Percentiles rank a stretch among this genome's conserved stretches.
Evolutionary conservation across 495 filamentous ascomycete species (phyloP).

Genomic region (Baudoinia panamericana): DNA sequence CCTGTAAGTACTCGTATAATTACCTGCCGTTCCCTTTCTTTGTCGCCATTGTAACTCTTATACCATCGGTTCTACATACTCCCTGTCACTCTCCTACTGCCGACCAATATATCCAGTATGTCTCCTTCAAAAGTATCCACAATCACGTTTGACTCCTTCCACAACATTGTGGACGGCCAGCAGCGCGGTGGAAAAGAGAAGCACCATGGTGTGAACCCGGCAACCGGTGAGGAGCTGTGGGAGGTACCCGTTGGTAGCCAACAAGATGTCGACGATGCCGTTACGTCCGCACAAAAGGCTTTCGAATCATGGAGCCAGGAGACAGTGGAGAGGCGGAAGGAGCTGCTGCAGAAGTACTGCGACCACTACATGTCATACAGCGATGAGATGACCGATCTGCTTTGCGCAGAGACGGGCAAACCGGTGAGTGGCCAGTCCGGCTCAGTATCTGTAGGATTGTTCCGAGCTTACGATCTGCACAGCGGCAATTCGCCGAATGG

Average conservation of each 20-base stretch:
- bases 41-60: too few species aligned
- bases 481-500: constrained; percentile 17
- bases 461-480: not conserved
- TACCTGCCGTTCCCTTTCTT: too few species aligned
- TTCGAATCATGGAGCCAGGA: constrained; percentile 41
- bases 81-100: too few species aligned
- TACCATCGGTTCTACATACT: too few species aligned
- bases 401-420: constrained; percentile 48
- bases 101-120: constrained; percentile 22
- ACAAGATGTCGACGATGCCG: constrained; percentile 43
- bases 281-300: constrained; percentile 34
- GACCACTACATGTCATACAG: constrained; percentile 34
- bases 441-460: constrained; percentile 4
- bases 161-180: constrained; percentile 40
- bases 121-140: constrained; percentile 29
- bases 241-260: constrained; percentile 41
- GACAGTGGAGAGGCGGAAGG: constrained; percentile 41
- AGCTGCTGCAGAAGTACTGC: constrained; percentile 40
- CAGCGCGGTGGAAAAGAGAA: constrained; percentile 23
- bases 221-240: constrained; percentile 38
- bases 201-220: constrained; percentile 39
- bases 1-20: too few species aligned
- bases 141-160: constrained; percentile 32
- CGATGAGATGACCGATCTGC: constrained; percentile 36
- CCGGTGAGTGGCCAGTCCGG: constrained; percentile 27